Evolutionary conservation across 176 grass and related monocot genomes (phyloP).

Genomic region (Olyra latifolia): DNA sequence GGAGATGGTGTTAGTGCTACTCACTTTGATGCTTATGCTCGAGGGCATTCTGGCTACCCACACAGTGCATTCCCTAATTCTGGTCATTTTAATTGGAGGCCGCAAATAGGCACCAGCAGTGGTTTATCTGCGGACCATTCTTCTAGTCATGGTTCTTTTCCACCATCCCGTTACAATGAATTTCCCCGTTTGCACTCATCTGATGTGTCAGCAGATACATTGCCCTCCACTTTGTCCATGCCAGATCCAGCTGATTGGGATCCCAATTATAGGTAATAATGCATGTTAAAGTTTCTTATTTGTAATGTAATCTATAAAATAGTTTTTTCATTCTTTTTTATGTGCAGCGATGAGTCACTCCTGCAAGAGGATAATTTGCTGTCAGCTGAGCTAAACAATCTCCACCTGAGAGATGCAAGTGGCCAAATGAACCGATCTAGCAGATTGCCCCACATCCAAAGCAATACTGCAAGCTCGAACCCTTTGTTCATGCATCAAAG

Average conservation of each 20-base stretch:
- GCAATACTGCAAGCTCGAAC: slow-evolving; percentile 52
- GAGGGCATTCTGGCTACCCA: slow-evolving; percentile 51
- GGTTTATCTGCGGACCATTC: slow-evolving; percentile 42
- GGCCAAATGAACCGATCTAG: slow-evolving; percentile 45
- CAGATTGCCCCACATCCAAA: slow-evolving; percentile 55
- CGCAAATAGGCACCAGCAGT: slow-evolving; percentile 46
- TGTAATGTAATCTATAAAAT: slow-evolving; percentile 20
- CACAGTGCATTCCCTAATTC: slow-evolving; percentile 53
- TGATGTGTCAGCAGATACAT: slow-evolving; percentile 45
- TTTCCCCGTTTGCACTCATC: slow-evolving; percentile 36
- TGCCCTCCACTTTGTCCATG: slow-evolving; percentile 60
- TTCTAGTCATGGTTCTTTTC: slow-evolving; percentile 56
- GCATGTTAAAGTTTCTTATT: slow-evolving; percentile 28
- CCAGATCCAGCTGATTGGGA: slow-evolving; percentile 93
- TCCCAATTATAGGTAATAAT: slow-evolving; percentile 83
- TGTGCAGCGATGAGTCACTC: slow-evolving; percentile 84
- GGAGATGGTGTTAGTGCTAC: slow-evolving; percentile 42
- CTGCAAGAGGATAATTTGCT: slow-evolving; percentile 81
- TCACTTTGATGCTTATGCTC: slow-evolving; percentile 50
- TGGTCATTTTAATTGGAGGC: slow-evolving; percentile 70
- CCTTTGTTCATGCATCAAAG: slow-evolving; percentile 62
- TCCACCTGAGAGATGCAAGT: slow-evolving; percentile 48
- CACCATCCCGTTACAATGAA: slow-evolving; percentile 37
- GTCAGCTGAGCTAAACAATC: slow-evolving; percentile 51
- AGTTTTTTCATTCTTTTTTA: slow-evolving; percentile 19